Evolutionary conservation across 306 rosid species (phyloP).

Genomic region (Rosa persica): DNA sequence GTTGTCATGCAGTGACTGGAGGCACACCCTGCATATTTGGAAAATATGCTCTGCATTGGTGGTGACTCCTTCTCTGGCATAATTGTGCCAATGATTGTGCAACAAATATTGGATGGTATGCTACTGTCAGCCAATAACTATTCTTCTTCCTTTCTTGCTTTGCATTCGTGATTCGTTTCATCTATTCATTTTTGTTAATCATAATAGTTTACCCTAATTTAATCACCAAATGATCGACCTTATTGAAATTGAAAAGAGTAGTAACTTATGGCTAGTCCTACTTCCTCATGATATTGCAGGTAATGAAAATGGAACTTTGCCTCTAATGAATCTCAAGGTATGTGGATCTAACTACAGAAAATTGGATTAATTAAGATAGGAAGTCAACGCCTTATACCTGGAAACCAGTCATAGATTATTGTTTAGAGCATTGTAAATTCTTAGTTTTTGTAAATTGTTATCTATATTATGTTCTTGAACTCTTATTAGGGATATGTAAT

Average conservation of each 20-base stretch:
- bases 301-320: constrained; percentile 15
- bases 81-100: constrained; percentile 17
- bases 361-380: too few relatives aligned
- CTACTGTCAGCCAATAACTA: background rate
- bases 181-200: background rate
- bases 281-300: constrained; percentile 11
- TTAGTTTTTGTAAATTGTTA: background rate
- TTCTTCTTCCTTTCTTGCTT: background rate
- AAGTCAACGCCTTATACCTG: background rate
- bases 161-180: background rate
- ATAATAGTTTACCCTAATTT: background rate
- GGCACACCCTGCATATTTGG: constrained; percentile 13
- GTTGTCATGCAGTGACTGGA: constrained; percentile 19
- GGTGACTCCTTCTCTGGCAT: constrained; percentile 29
- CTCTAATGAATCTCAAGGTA: constrained; percentile 15
- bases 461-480: background rate
- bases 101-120: constrained; percentile 17
- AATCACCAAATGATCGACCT: background rate
- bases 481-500: constrained; percentile 24
- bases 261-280: background rate
- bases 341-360: background rate
- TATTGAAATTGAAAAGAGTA: too few relatives aligned
- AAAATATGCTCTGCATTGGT: constrained; percentile 14
- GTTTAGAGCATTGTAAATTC: background rate
- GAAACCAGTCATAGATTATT: background rate